Evolutionary conservation across 371 early-diverging fungal species (phyloP), one percentile per base, ranked within the genome.

Genomic region (Syncephalastrum contaminatum): DNA sequence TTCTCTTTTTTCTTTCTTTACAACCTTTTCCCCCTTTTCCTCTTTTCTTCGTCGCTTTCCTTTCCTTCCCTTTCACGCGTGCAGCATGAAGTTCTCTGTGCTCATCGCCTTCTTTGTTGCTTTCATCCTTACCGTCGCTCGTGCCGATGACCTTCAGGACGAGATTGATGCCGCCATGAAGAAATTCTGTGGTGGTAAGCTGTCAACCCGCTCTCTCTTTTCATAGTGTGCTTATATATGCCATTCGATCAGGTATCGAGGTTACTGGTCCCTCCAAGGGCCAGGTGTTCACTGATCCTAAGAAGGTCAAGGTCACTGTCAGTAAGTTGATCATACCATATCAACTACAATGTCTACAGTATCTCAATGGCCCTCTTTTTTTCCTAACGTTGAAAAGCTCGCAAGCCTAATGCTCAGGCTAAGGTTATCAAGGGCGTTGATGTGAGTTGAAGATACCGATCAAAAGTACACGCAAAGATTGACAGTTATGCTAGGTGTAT

Each of bases 161-260:
- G 50, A 62, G 40, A 62, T 62, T 15, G 58, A 53, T 27, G 19
- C 18, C 16, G 65, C 60, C 41, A 60, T 30, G 24, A 24, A 64
- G 20, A 60, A 57, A 51, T 64, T 56, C 58, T 64, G 65, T 47
- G 58, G 60, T 43, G 65, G 65, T 62, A 56, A 30, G 30, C 15
- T 40, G 13, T 14, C 10, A 3, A 36, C 14, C n/a, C 18, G 10
- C 21, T 43, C 6, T 12, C 22, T 39, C 19, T 15, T 3, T 20
- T 24, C 8, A 15, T 21, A 27, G 19, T 8, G 10, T 30, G 4
- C 22, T 41, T 7, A 16, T 8, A 12, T 22, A 12, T 43, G n/a
- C 24, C 24, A 20, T 40, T 36, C 27, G 15, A 16, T 25, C 40
- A 62, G 62, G 57, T 48, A 44, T 64, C 30, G 41, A 21, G 15